A percentile compares a stretch with the other conserved stretches of the same genome.
These are phyloP conservation scores for Austroboletus rostrupii DNA, from an alignment of 1,284 basidiomycete species.

Conservation along the genomic window DNA sequence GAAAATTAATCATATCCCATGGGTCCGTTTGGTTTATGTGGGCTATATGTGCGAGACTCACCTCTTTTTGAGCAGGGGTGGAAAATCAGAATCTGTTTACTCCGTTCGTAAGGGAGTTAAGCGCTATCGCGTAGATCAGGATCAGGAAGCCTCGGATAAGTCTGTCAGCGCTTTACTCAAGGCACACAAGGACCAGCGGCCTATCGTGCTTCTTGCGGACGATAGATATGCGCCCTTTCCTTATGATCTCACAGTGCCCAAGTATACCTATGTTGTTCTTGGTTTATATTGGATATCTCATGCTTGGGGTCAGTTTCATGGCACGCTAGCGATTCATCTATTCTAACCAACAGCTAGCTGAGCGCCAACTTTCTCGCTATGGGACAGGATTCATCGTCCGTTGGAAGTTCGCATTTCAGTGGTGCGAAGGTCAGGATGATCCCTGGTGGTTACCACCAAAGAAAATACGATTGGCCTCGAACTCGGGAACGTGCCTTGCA, in stretches of 20 bases:
- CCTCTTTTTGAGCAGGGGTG: conserved; percentile 44
- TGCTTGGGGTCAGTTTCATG: conserved; percentile 59
- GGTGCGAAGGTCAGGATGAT: conserved; percentile 65
- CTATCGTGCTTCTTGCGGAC: conserved; percentile 66
- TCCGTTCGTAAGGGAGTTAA: conserved; percentile 36
- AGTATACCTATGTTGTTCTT: conserved; percentile 64
- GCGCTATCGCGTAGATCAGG: conserved; percentile 42
- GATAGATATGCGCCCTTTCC: conserved; percentile 71
- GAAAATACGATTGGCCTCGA: not conserved
- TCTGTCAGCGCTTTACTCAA: conserved; percentile 65
- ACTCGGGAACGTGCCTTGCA: not conserved
- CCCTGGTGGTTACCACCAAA: conserved; percentile 24
- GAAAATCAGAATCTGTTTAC: conserved; percentile 56
- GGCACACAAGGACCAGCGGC: conserved; percentile 47
- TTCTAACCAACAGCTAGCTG: conserved; percentile 43
- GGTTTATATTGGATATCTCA: conserved; percentile 69
- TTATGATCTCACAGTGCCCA: conserved; percentile 50
- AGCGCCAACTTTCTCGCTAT: conserved; percentile 51
- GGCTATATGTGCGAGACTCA: not conserved
- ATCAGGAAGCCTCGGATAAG: conserved; percentile 62
- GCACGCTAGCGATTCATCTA: conserved; percentile 2
- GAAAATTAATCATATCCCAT: conserved; percentile 73
- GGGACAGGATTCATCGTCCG: conserved; percentile 52
- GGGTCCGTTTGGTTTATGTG: conserved; percentile 45
- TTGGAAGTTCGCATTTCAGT: conserved; percentile 77